Conservation (phyloP, 345 rosid genomes). For the Bruguiera gymnorhiza region DNA sequence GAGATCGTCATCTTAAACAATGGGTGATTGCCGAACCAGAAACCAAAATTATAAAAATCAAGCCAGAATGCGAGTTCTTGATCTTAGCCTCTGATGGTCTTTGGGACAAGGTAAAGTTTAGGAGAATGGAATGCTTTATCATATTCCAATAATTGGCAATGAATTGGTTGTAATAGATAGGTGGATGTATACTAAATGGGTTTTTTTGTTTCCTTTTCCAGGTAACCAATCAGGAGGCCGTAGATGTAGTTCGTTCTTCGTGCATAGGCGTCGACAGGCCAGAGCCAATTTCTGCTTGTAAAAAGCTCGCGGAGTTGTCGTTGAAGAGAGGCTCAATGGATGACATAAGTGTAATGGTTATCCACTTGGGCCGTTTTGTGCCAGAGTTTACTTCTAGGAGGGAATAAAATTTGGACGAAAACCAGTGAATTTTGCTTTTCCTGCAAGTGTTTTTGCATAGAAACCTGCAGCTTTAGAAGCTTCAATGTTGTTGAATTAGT, state of each 20-base stretch:
- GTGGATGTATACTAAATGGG: neutral
- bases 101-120: constrained; percentile 66
- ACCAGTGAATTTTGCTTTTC: neutral
- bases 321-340: constrained; percentile 59
- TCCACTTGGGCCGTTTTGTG: constrained; percentile 41
- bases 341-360: constrained; percentile 67
- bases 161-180: neutral
- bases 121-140: neutral
- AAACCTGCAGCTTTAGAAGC: constrained; percentile 13
- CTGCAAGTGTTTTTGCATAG: constrained; percentile 15
- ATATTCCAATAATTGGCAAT: neutral
- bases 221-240: constrained; percentile 84
- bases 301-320: constrained; percentile 64
- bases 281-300: constrained; percentile 48
- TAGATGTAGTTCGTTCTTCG: constrained; percentile 57
- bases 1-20: constrained; percentile 60
- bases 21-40: constrained; percentile 90
- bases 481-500: neutral
- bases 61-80: constrained; percentile 66
- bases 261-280: constrained; percentile 41
- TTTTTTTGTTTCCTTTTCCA: constrained; percentile 16
- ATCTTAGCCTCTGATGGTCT: constrained; percentile 86
- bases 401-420: neutral
- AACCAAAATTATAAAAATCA: constrained; percentile 42
- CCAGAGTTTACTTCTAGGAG: constrained; percentile 1